Evolutionary conservation across 2,329 filamentous ascomycete genomes (phyloP).

Genomic region (Dactylellina leptospora): DNA sequence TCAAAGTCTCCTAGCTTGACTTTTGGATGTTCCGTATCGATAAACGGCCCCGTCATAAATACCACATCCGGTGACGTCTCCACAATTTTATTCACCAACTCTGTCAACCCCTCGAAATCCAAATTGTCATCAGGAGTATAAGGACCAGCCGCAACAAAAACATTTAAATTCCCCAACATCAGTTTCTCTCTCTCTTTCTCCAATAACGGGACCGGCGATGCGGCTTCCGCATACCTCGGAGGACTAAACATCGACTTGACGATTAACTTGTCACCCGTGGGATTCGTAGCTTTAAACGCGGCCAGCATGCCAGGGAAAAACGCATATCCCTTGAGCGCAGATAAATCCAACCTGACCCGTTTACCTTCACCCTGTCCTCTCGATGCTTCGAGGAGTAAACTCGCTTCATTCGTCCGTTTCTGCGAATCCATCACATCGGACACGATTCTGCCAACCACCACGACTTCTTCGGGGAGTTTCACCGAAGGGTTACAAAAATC

Average conservation of each 20-base stretch:
- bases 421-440: conserved; percentile 81
- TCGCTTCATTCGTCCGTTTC: conserved; percentile 79
- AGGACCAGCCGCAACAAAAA: conserved; percentile 83
- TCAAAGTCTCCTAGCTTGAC: conserved; percentile 83
- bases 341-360: conserved; percentile 80
- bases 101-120: conserved; percentile 84
- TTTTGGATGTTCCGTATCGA: conserved; percentile 89
- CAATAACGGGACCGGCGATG: conserved; percentile 72
- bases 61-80: conserved; percentile 79
- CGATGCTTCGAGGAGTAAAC: conserved; percentile 87
- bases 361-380: conserved; percentile 82
- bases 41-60: conserved; percentile 83
- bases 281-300: conserved; percentile 84
- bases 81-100: conserved; percentile 79
- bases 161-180: conserved; percentile 73
- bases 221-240: conserved; percentile 77
- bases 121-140: conserved; percentile 94
- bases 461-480: conserved; percentile 74
- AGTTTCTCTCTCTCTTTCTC: conserved; percentile 69
- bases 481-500: conserved; percentile 85
- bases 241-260: conserved; percentile 79
- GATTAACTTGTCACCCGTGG: conserved; percentile 82
- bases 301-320: conserved; percentile 97
- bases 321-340: conserved; percentile 73
- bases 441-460: conserved; percentile 90